Evolutionary conservation across 176 grass and related monocot genomes (phyloP).

Genomic region (Hyparrhenia diplandra): DNA sequence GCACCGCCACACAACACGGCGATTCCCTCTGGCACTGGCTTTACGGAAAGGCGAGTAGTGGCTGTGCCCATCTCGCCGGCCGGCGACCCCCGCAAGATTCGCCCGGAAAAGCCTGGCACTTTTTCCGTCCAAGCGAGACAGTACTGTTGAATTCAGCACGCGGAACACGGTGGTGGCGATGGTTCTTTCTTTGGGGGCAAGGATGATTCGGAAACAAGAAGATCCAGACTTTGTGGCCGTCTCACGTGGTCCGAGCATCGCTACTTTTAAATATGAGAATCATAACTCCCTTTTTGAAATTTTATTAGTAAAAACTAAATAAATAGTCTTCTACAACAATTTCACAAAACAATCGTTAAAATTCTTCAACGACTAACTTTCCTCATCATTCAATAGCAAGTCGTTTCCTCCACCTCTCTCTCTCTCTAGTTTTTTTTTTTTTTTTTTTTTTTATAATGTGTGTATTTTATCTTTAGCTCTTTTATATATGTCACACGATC

Average conservation of each 20-base stretch:
- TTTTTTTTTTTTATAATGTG: too few relatives aligned
- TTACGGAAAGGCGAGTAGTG: slow-evolving; percentile 14
- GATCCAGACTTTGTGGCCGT: neutral
- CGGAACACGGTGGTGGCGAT: neutral
- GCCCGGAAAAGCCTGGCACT: neutral
- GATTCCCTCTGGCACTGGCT: neutral
- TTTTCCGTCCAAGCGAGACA: neutral
- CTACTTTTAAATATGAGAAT: too few relatives aligned
- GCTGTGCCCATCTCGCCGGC: slow-evolving; percentile 7
- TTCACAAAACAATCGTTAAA: neutral
- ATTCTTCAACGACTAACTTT: neutral
- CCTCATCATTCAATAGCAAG: neutral
- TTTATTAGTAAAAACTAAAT: too few relatives aligned
- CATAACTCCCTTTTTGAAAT: too few relatives aligned
- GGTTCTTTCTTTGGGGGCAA: neutral
- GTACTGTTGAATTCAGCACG: neutral
- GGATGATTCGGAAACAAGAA: neutral
- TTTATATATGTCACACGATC: too few relatives aligned
- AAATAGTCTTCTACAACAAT: neutral
- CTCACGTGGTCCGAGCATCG: neutral
- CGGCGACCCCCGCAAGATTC: slow-evolving; percentile 8
- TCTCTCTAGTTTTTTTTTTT: too few relatives aligned
- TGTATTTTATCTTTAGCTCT: too few relatives aligned
- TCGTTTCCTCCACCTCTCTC: neutral
- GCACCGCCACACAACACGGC: neutral